These are phyloP conservation scores for Fermentozyma sake DNA, from an alignment of 1,139 yeast species.

Conservation along the genomic window DNA sequence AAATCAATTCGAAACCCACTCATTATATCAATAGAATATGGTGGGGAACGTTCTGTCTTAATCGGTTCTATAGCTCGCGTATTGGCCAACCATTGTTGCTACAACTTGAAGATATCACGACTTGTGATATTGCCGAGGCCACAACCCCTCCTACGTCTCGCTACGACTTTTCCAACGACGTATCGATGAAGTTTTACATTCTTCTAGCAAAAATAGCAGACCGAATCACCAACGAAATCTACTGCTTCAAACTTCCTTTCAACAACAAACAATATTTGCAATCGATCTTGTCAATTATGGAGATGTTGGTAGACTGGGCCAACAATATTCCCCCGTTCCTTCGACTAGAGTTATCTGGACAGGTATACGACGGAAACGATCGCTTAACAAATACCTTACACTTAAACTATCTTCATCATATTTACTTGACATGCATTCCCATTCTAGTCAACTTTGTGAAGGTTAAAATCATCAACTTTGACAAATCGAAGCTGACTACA, in stretches of 20 bases:
- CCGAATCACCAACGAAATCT: conserved; percentile 18
- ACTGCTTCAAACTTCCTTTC: conserved; percentile 14
- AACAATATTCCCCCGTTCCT: conserved; percentile 17
- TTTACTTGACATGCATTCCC: conserved; percentile 25
- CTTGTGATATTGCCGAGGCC: conserved; percentile 1
- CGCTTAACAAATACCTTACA: conserved; percentile 23
- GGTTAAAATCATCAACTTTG: conserved; percentile 10
- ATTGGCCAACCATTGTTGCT: conserved; percentile 25
- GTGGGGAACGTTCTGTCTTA: conserved; percentile 27
- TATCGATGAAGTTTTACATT: conserved; percentile 17
- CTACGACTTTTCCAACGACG: conserved; percentile 14
- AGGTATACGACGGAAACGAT: conserved; percentile 5
- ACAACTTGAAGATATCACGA: conserved; percentile 8
- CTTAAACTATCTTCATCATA: conserved; percentile 27
- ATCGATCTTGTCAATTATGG: conserved; percentile 15
- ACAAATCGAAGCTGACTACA: conserved; percentile 5
- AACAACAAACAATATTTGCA: conserved; percentile 15
- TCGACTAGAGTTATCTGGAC: conserved; percentile 11
- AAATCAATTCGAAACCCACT: conserved; percentile 3
- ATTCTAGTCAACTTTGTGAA: conserved; percentile 21
- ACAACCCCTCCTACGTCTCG: conserved; percentile 4
- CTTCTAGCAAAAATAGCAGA: conserved; percentile 24
- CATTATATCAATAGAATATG: conserved; percentile 11
- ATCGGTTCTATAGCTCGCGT: conserved; percentile 22
- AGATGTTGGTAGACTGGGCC: conserved; percentile 20